phyloP scores from a whole-genome alignment of 2,329 filamentous ascomycete species.

The Xylariaceae sp. region DNA sequence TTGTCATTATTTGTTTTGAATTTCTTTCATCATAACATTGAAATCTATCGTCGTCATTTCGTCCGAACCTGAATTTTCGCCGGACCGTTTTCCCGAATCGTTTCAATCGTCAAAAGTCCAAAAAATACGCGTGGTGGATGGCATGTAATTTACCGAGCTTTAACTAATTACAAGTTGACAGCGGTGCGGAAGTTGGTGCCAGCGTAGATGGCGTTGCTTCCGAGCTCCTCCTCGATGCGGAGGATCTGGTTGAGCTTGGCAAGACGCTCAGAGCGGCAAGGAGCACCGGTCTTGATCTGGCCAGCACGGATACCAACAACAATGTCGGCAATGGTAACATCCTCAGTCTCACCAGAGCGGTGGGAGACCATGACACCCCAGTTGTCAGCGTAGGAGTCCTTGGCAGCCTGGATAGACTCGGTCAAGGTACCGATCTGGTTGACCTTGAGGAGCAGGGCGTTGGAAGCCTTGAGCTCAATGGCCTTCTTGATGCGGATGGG shows the following conservation, averaged over 20 bases:
- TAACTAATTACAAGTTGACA: constrained; percentile 67
- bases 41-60: constrained; percentile 28
- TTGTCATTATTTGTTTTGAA: constrained; percentile 15
- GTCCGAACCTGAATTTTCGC: constrained; percentile 24
- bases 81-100: constrained; percentile 25
- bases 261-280: constrained; percentile 92
- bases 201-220: constrained; percentile 84
- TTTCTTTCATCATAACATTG: constrained; percentile 20
- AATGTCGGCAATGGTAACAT: constrained; percentile 98
- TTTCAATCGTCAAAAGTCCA: constrained; percentile 27
- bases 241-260: constrained; percentile 99
- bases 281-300: constrained; percentile 98
- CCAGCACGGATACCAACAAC: constrained; percentile 93
- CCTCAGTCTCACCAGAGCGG: constrained; percentile 98
- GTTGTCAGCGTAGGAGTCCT: constrained; percentile 90
- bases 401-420: constrained; percentile 98
- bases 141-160: constrained; percentile 13
- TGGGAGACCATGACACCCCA: constrained; percentile 99
- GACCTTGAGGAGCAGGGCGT: constrained; percentile 96
- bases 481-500: constrained; percentile 99
- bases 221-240: constrained; percentile 98
- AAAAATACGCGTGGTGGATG: not conserved
- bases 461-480: constrained; percentile 98
- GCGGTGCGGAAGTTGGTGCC: constrained; percentile 87
- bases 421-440: constrained; percentile 99